A percentile compares a stretch with the other conserved stretches of the same genome.
Evolutionary conservation across 2,329 filamentous ascomycete genomes (phyloP).

Genomic region (Aspergillus caelatus): DNA sequence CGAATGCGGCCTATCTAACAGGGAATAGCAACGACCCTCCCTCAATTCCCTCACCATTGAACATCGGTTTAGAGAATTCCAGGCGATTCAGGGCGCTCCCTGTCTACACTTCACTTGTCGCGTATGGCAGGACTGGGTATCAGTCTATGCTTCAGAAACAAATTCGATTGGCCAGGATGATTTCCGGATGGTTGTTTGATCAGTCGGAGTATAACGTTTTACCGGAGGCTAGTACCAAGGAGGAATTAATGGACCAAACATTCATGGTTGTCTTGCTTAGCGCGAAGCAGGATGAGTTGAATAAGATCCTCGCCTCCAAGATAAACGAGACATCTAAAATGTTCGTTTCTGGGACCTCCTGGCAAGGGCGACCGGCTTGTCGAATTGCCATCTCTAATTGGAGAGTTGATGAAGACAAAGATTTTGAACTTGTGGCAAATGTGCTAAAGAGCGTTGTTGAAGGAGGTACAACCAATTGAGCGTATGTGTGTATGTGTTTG

Average conservation of each 20-base stretch:
- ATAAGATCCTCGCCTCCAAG: slow-evolving; percentile 65
- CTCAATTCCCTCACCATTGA: slow-evolving; percentile 75
- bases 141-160: slow-evolving; percentile 71
- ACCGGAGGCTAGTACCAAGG: slow-evolving; percentile 46
- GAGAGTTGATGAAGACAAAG: slow-evolving; percentile 70
- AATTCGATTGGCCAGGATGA: slow-evolving; percentile 67
- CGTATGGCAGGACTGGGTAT: slow-evolving; percentile 73
- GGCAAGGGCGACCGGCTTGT: slow-evolving; percentile 73
- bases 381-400: slow-evolving; percentile 88
- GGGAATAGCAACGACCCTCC: slow-evolving; percentile 37
- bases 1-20: slow-evolving; percentile 79
- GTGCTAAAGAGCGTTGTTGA: slow-evolving; percentile 60
- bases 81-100: slow-evolving; percentile 89
- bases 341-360: slow-evolving; percentile 80
- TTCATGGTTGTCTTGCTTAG: slow-evolving; percentile 78
- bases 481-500: neutral
- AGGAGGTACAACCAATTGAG: neutral
- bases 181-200: slow-evolving; percentile 65
- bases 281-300: slow-evolving; percentile 66
- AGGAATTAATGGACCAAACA: slow-evolving; percentile 54
- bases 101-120: slow-evolving; percentile 76
- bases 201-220: slow-evolving; percentile 69
- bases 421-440: slow-evolving; percentile 65
- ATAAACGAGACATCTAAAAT: slow-evolving; percentile 76
- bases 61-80: slow-evolving; percentile 89